Percentiles rank a stretch among this genome's conserved stretches.
Conservation (phyloP, 352 stramenopile species). For the Phytophthora vignae region DNA sequence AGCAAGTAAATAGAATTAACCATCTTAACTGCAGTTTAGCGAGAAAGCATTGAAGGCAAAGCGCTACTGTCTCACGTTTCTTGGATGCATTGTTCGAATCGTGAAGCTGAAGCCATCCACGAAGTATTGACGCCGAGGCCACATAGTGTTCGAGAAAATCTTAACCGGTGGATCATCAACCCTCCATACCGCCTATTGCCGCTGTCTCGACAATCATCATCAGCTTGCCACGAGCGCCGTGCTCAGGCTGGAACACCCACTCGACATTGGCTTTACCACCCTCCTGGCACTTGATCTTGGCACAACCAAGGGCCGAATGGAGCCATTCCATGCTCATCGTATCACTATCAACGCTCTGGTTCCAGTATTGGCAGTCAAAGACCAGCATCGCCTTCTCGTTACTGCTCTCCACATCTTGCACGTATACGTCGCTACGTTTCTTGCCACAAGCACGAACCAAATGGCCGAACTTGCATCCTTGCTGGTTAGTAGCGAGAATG, state of each 20-base stretch:
- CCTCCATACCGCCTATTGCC: no score
- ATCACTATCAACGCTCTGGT: not conserved
- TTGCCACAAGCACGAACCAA: constrained; percentile 1
- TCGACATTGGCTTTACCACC: not conserved
- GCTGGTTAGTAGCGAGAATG: not conserved
- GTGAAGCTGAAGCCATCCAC: no score
- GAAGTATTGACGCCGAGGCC: no score
- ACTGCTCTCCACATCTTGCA: not conserved
- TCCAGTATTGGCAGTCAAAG: constrained; percentile 8
- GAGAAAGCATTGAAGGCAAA: no score
- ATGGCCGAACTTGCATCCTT: constrained; percentile 16
- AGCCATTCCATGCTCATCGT: not conserved
- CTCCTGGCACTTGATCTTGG: not conserved
- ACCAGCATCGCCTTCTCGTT: constrained; percentile 1
- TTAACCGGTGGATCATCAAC: no score
- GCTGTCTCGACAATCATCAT: not conserved
- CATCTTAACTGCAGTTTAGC: not conserved
- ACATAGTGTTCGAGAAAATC: no score
- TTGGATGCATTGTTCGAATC: no score
- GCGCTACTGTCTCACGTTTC: no score
- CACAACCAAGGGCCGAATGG: not conserved
- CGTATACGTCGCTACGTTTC: constrained; percentile 2
- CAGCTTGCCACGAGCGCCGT: not conserved
- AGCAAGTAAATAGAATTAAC: not conserved
- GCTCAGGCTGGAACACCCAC: no score